Evolutionary conservation across 176 grass and related monocot genomes (phyloP).

Genomic region (Raddia guianensis): DNA sequence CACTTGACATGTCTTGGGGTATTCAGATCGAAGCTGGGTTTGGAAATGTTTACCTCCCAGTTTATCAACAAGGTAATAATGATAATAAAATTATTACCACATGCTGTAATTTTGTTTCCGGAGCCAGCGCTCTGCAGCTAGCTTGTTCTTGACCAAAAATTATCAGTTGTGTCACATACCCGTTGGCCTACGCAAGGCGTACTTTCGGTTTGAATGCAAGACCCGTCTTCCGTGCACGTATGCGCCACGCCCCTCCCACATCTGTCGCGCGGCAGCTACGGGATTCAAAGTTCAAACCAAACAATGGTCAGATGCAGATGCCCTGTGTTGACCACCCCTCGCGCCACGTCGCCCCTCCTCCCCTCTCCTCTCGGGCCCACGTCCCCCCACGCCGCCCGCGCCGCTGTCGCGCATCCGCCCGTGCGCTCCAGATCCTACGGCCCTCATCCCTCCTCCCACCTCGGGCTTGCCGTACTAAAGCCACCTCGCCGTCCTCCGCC

Average conservation of each 20-base stretch:
- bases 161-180: background rate
- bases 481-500: background rate
- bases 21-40: too few relatives aligned
- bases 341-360: slow-evolving; percentile 32
- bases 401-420: slow-evolving; percentile 24
- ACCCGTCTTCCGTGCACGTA: slow-evolving; percentile 24
- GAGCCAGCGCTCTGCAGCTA: too few relatives aligned
- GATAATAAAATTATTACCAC: too few relatives aligned
- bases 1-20: too few relatives aligned
- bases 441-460: background rate
- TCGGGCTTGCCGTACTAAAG: slow-evolving; percentile 31
- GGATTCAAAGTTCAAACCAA: too few relatives aligned
- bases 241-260: background rate
- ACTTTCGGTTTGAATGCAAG: background rate
- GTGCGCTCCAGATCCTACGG: background rate
- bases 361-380: background rate
- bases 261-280: slow-evolving; percentile 9
- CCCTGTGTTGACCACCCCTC: too few relatives aligned
- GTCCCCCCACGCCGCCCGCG: background rate
- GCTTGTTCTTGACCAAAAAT: background rate
- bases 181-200: background rate
- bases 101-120: background rate
- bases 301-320: too few relatives aligned
- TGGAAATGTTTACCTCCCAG: too few relatives aligned
- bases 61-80: too few relatives aligned